Percentiles rank a stretch among this genome's conserved stretches.
These are phyloP conservation scores for Populus deltoides DNA, from an alignment of 345 rosid genomes.

Conservation along the genomic window DNA sequence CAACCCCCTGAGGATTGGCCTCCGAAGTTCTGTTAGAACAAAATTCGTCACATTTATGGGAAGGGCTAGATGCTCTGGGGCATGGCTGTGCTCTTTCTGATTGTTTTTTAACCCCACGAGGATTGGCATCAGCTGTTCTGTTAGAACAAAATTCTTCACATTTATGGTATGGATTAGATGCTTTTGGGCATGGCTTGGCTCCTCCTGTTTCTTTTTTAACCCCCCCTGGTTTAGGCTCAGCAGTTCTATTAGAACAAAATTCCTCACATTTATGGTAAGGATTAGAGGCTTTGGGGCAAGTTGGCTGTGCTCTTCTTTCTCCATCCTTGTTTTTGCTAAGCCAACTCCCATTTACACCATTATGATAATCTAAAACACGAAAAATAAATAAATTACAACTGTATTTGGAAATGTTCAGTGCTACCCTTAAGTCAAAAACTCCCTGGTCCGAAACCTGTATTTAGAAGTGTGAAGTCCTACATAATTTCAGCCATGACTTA, in stretches of 20 bases:
- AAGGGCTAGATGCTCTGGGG: constrained; percentile 49
- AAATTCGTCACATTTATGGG: constrained; percentile 46
- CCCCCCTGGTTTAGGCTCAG: constrained; percentile 23
- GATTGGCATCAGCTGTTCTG: constrained; percentile 26
- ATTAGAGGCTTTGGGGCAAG: constrained; percentile 49
- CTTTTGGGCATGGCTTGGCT: constrained; percentile 40
- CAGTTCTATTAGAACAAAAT: constrained; percentile 37
- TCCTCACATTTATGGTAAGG: constrained; percentile 57
- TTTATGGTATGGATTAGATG: constrained; percentile 56
- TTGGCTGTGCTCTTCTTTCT: constrained; percentile 35
- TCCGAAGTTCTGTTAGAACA: constrained; percentile 35
- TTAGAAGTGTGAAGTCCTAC: background rate
- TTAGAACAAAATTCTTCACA: constrained; percentile 47
- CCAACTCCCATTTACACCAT: constrained; percentile 31
- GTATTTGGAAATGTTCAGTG: constrained; percentile 1
- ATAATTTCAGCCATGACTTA: background rate
- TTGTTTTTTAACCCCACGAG: constrained; percentile 9
- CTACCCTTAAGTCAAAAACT: background rate
- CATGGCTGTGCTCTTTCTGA: constrained; percentile 38
- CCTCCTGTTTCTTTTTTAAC: constrained; percentile 19
- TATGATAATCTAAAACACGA: constrained; percentile 30
- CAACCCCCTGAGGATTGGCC: constrained; percentile 25
- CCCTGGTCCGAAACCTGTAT: background rate
- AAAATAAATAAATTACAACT: constrained; percentile 10
- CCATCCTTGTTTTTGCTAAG: constrained; percentile 39